Percentiles rank a stretch among this genome's conserved stretches.
These are phyloP conservation scores for Ophiostoma himal-ulmi DNA, from an alignment of 2,329 filamentous ascomycete species.

Conservation along the genomic window DNA sequence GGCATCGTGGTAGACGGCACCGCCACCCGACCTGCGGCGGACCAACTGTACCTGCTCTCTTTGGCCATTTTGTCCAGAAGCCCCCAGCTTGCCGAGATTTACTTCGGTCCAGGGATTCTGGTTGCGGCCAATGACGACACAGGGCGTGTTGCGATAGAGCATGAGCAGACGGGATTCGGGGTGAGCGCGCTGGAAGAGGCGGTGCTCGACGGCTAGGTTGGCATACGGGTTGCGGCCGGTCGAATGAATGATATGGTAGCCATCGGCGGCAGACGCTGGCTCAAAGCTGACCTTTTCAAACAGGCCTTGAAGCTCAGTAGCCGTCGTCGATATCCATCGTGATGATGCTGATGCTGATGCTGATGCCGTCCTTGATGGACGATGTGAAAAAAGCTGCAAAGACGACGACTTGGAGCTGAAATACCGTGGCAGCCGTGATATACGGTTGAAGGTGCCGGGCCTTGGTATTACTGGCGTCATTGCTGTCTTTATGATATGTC, in stretches of 20 bases:
- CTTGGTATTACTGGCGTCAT: slow-evolving; percentile 9
- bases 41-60: slow-evolving; percentile 54
- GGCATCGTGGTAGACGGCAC: slow-evolving; percentile 86
- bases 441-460: not conserved
- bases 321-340: slow-evolving; percentile 14
- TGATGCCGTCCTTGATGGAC: not conserved
- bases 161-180: slow-evolving; percentile 72
- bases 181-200: slow-evolving; percentile 69
- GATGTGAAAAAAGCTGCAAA: not conserved
- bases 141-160: slow-evolving; percentile 80
- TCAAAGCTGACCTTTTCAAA: slow-evolving; percentile 10
- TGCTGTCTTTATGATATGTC: not conserved
- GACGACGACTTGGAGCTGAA: not conserved
- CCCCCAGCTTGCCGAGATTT: slow-evolving; percentile 58
- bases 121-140: slow-evolving; percentile 87
- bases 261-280: not conserved
- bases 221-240: slow-evolving; percentile 67
- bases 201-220: slow-evolving; percentile 92
- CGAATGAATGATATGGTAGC: slow-evolving; percentile 65
- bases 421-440: not conserved
- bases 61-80: slow-evolving; percentile 12
- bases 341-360: not conserved
- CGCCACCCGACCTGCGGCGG: slow-evolving; percentile 79
- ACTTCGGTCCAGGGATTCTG: slow-evolving; percentile 97
- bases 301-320: slow-evolving; percentile 14